Evolutionary conservation across 1,284 basidiomycete species (phyloP).

Genomic region (Cryptococcus sp.): DNA sequence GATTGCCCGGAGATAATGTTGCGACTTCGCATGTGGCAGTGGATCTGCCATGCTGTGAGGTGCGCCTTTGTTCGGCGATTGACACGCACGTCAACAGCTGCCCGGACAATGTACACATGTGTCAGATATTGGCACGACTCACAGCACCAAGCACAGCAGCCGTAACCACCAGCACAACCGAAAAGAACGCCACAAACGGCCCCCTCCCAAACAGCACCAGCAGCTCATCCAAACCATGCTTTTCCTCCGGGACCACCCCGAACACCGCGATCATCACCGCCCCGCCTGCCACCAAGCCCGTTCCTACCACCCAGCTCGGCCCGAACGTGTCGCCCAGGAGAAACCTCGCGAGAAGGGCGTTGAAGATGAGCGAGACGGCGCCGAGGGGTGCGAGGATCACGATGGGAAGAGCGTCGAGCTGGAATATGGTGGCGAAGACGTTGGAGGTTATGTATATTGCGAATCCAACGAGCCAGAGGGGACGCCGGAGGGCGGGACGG

Average conservation of each 20-base stretch:
- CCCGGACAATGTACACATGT: neutral
- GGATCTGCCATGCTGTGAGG: neutral
- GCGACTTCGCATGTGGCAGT: constrained; percentile 11
- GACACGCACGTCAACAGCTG: neutral
- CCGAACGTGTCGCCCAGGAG: constrained; percentile 85
- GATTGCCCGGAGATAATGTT: constrained; percentile 10
- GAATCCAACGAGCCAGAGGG: constrained; percentile 83
- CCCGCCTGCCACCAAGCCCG: constrained; percentile 79
- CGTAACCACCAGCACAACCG: constrained; percentile 64
- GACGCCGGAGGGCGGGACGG: constrained; percentile 69
- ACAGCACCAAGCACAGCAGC: constrained; percentile 63
- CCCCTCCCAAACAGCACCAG: constrained; percentile 72
- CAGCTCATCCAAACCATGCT: constrained; percentile 84
- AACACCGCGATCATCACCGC: constrained; percentile 88
- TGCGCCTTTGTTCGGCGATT: neutral
- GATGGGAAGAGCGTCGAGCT: constrained; percentile 89
- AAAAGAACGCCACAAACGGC: constrained; percentile 78
- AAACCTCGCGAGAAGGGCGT: constrained; percentile 84
- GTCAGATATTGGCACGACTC: constrained; percentile 43
- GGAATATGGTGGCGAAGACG: constrained; percentile 76
- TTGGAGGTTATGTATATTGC: constrained; percentile 82
- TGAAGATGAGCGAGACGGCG: constrained; percentile 88
- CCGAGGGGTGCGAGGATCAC: constrained; percentile 90
- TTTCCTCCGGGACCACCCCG: constrained; percentile 86
- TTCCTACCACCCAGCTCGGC: constrained; percentile 77